phyloP scores from a whole-genome alignment of 306 rosid species.

The Fragaria ananassa region DNA sequence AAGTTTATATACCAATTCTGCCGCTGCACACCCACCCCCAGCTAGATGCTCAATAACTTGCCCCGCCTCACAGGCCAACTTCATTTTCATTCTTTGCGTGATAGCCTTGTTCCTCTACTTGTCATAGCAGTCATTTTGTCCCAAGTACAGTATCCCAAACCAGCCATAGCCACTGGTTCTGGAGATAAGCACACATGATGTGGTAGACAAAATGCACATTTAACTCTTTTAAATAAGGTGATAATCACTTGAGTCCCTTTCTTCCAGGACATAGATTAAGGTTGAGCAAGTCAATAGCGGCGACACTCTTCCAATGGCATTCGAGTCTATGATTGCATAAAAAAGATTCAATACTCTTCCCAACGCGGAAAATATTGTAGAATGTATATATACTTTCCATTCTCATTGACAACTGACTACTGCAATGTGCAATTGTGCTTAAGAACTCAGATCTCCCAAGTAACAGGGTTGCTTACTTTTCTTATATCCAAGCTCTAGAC shows the following conservation, averaged over 20 bases:
- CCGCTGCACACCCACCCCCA: background rate
- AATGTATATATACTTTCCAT: background rate
- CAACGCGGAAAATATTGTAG: slow-evolving; percentile 1
- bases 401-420: background rate
- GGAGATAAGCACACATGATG: background rate
- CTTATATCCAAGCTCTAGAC: background rate
- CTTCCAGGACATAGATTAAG: background rate
- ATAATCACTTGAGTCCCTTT: slow-evolving; percentile 6
- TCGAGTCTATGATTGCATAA: background rate
- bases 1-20: background rate
- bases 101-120: too few relatives aligned
- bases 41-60: background rate
- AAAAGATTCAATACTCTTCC: background rate
- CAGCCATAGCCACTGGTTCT: background rate
- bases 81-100: background rate
- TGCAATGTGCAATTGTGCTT: too few relatives aligned
- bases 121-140: too few relatives aligned
- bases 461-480: background rate
- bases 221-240: background rate
- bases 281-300: background rate
- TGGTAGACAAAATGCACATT: background rate
- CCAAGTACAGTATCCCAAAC: background rate
- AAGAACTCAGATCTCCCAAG: background rate
- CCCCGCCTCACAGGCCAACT: background rate
- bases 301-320: background rate